These are phyloP conservation scores for Syzygium jambos DNA, from an alignment of 345 rosid genomes.

Conservation along the genomic window DNA sequence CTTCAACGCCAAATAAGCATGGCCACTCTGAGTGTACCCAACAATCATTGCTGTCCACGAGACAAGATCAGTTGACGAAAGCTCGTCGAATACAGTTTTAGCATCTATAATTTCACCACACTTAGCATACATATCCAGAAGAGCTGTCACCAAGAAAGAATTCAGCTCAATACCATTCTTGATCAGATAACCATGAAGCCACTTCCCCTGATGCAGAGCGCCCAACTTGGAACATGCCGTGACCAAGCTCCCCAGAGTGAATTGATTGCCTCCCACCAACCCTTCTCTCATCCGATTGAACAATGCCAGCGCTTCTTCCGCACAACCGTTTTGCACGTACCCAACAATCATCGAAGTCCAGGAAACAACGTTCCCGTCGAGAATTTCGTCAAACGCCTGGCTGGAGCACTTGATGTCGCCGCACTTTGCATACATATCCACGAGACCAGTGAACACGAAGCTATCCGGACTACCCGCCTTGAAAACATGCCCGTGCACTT, in stretches of 20 bases:
- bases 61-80: conserved; percentile 41
- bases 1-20: conserved; percentile 39
- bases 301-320: conserved; percentile 39
- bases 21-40: conserved; percentile 63
- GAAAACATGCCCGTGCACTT: conserved; percentile 51
- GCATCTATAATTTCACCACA: conserved; percentile 58
- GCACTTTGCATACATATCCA: conserved; percentile 81
- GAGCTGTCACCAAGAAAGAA: conserved; percentile 51
- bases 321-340: conserved; percentile 54
- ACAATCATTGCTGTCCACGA: conserved; percentile 92
- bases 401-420: conserved; percentile 32
- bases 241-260: conserved; percentile 56
- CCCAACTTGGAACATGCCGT: conserved; percentile 65
- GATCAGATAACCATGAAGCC: conserved; percentile 64
- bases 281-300: conserved; percentile 67
- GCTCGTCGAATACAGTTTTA: conserved; percentile 35
- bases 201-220: conserved; percentile 65
- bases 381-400: conserved; percentile 37
- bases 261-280: conserved; percentile 34
- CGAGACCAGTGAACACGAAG: conserved; percentile 57
- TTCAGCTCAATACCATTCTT: conserved; percentile 51
- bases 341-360: conserved; percentile 90
- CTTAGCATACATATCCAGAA: conserved; percentile 74
- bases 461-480: conserved; percentile 45
- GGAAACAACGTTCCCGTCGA: conserved; percentile 46